phyloP scores from a whole-genome alignment of 73 alveolate species.

The Paramecium primaurelia region DNA sequence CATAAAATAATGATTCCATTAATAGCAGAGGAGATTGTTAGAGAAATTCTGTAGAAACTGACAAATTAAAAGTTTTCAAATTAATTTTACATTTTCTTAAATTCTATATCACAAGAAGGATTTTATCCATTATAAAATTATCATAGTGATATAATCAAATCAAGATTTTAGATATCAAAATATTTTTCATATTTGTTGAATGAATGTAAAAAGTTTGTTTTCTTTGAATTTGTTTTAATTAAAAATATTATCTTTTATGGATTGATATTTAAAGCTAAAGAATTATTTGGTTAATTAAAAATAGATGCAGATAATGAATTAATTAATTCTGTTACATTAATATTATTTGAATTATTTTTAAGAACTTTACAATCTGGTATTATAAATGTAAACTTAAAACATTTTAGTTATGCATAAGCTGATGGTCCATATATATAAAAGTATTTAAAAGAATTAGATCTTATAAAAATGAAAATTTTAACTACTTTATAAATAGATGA shows the following conservation, averaged over 20 bases:
- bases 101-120: slow-evolving; percentile 1
- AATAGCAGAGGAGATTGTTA: slow-evolving; percentile 35
- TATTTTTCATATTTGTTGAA: not conserved
- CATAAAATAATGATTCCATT: not conserved
- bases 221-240: slow-evolving; percentile 1
- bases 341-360: not conserved
- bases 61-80: not conserved
- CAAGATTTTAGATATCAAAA: not conserved
- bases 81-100: not conserved
- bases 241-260: slow-evolving; percentile 30
- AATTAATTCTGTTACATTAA: not conserved
- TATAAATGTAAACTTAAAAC: not conserved
- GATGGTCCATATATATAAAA: slow-evolving; percentile 3
- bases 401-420: not conserved
- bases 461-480: not conserved
- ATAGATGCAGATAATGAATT: slow-evolving; percentile 25
- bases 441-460: not conserved
- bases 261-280: slow-evolving; percentile 8
- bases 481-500: not conserved
- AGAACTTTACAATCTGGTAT: not conserved
- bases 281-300: slow-evolving; percentile 30
- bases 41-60: not conserved
- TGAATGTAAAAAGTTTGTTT: not conserved
- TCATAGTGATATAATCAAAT: not conserved
- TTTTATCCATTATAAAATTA: slow-evolving; percentile 31